These are phyloP conservation scores for Monilinia fructicola DNA, from an alignment of 2,329 filamentous ascomycete genomes.

Conservation along the genomic window DNA sequence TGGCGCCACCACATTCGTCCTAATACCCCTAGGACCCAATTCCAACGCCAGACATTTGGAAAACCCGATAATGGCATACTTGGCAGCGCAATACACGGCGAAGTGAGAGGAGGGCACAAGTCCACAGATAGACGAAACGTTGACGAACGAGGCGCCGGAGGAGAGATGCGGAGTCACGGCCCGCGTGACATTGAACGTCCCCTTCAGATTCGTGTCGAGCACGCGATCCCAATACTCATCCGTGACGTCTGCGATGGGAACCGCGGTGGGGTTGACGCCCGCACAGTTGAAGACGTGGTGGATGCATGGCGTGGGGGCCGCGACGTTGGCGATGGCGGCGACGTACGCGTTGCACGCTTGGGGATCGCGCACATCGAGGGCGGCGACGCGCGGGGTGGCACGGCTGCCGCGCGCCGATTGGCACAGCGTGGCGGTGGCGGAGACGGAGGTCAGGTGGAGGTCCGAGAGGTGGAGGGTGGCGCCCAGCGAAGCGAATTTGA, in stretches of 20 bases:
- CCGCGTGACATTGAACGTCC: conserved; percentile 48
- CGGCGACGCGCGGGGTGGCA: background rate
- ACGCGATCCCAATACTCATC: conserved; percentile 51
- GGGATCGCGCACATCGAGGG: conserved; percentile 10
- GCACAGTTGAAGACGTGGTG: conserved; percentile 46
- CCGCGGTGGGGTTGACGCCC: conserved; percentile 49
- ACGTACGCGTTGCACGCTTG: conserved; percentile 29
- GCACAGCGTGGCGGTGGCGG: conserved; percentile 28
- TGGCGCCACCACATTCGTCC: conserved; percentile 44
- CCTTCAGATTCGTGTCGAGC: conserved; percentile 46
- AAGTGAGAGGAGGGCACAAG: conserved; percentile 33
- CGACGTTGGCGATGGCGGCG: conserved; percentile 27
- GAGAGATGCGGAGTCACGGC: conserved; percentile 44
- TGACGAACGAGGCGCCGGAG: conserved; percentile 42
- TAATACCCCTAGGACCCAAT: conserved; percentile 42
- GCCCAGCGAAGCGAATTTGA: conserved; percentile 36
- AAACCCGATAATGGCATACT: conserved; percentile 45
- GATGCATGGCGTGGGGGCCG: conserved; percentile 9
- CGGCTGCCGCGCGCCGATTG: background rate
- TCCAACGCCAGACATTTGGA: conserved; percentile 43
- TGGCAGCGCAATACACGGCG: conserved; percentile 42
- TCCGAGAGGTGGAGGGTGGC: conserved; percentile 38
- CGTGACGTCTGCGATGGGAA: conserved; percentile 44
- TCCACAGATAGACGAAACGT: conserved; percentile 43
- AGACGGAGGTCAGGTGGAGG: conserved; percentile 34